Conservation (phyloP, 139 green algal species). For the Micromonas pusilla region DNA sequence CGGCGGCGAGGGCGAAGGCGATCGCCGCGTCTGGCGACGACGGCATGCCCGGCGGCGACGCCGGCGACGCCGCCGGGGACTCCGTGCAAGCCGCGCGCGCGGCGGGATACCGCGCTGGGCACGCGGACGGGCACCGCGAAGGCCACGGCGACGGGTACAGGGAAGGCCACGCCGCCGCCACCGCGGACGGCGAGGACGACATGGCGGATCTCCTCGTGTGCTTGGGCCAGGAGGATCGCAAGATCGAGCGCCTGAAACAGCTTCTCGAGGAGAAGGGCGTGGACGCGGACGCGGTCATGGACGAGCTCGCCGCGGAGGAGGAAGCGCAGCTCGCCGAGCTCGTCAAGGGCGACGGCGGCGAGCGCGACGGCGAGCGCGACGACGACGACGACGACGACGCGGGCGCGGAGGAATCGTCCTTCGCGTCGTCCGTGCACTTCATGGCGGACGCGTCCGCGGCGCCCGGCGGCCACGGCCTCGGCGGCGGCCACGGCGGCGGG, state of each 20-base stretch:
- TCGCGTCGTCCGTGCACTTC: not conserved
- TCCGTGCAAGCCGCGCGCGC: not conserved
- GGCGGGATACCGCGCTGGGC: not conserved
- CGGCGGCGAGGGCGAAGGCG: not conserved
- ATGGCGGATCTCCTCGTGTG: constrained; percentile 83
- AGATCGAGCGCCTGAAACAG: constrained; percentile 40
- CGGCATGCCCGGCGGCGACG: not conserved
- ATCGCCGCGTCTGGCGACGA: not conserved
- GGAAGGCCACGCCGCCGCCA: constrained; percentile 30
- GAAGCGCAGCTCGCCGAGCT: not conserved
- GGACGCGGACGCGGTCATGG: not conserved
- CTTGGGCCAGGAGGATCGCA: constrained; percentile 63
- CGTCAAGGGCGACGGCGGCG: not conserved
- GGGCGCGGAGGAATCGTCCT: not conserved
- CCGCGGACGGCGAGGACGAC: constrained; percentile 51
- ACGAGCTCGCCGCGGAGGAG: not conserved
- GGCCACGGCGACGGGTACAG: too few relatives aligned
- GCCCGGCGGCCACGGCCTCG: too few relatives aligned
- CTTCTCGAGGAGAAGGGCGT: constrained; percentile 37
- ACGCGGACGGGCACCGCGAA: not conserved
- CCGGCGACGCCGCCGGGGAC: not conserved
- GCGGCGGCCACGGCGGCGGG: too few relatives aligned
- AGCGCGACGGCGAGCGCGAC: not conserved
- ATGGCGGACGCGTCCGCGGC: not conserved
- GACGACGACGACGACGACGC: not conserved